These are phyloP conservation scores for Clavulina sp. DNA, from an alignment of 768 basidiomycete species.

Conservation along the genomic window DNA sequence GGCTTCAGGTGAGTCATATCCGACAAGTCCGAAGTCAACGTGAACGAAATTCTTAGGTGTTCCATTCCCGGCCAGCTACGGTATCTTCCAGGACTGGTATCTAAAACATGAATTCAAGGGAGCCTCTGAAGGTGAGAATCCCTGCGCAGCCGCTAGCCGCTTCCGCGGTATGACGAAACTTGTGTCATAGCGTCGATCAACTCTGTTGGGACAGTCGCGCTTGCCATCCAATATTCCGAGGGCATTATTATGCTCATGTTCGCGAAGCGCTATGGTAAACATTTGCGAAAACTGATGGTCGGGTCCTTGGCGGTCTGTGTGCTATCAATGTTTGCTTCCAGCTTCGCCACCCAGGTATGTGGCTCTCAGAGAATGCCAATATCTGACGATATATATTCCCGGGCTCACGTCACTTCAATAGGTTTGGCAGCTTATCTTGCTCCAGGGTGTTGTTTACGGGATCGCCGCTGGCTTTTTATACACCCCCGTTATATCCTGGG, in stretches of 20 bases:
- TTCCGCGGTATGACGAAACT: not conserved
- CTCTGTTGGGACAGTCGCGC: not conserved
- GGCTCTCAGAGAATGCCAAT: not conserved
- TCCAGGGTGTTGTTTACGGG: conserved; percentile 5
- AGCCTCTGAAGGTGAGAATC: not conserved
- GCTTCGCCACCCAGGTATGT: conserved; percentile 5
- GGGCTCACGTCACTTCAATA: not conserved
- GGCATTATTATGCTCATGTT: not conserved
- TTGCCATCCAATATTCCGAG: conserved; percentile 4
- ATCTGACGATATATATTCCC: not conserved
- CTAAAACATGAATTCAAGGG: not conserved
- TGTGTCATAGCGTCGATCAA: not conserved
- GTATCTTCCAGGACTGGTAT: conserved; percentile 6
- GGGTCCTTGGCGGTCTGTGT: not conserved
- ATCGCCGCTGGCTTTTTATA: not conserved
- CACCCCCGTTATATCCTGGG: conserved; percentile 3
- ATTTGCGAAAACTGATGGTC: not conserved
- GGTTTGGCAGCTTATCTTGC: conserved; percentile 6
- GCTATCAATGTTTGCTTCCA: not conserved
- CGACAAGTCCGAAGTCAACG: not conserved
- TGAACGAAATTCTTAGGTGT: not conserved
- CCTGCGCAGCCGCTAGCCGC: too few species aligned
- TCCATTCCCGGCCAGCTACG: not conserved
- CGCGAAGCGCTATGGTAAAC: not conserved
- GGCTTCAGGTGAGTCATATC: not conserved